Base-by-base conservation (phyloP, 768 basidiomycete species). In the Tulasnella sp. region DNA sequence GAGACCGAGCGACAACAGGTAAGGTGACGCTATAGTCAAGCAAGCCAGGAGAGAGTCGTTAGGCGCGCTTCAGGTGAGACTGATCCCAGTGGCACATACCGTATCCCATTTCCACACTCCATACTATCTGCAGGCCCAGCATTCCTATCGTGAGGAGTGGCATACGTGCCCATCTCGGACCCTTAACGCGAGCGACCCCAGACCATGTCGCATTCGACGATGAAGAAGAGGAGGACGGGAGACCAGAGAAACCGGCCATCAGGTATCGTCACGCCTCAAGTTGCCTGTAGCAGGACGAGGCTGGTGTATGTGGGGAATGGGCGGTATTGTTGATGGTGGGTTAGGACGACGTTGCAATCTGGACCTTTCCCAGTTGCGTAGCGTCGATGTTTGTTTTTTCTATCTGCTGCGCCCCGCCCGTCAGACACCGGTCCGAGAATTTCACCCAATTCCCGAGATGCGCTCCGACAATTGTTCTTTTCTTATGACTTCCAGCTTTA, bases 81-180 rank as follows among this genome's bases (percentile, higher is more conserved):
- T 40, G 77, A 29, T 39, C 26, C n/a, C 44, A 3, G 61, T 29
- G 39, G 72, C 11, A 73, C 81, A 46, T 76, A 85, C 93, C 94
- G 80, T 97, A 96, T 0, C 93, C 92, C 94, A 98, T 96, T 82
- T 98, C 96, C 16, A 97, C 91, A 1, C 92, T 92, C 96, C 96
- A 98, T 70, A 97, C 89, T 79, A 95, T 90, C 83, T 94, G 93
- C 0, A 96, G 90, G 7, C 96, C 96, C 3, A 95, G 84, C 74
- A 96, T 85, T 0, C 93, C 92, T 9, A 95, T 82, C 0, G 95
- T 96, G 51, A 97, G 84, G 3, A 88, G 86, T 0, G 93, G 92
- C 37, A 93, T 83, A 70, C 88, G 90, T 0, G 88, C 82, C 90
- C 91, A 93, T 79, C 82, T 80, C 0, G 94, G 94, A 0, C 93